A percentile compares a stretch with the other conserved stretches of the same genome.
Conservation (phyloP, 1,139 yeast species). For the Schwanniomyces etchellsii region DNA sequence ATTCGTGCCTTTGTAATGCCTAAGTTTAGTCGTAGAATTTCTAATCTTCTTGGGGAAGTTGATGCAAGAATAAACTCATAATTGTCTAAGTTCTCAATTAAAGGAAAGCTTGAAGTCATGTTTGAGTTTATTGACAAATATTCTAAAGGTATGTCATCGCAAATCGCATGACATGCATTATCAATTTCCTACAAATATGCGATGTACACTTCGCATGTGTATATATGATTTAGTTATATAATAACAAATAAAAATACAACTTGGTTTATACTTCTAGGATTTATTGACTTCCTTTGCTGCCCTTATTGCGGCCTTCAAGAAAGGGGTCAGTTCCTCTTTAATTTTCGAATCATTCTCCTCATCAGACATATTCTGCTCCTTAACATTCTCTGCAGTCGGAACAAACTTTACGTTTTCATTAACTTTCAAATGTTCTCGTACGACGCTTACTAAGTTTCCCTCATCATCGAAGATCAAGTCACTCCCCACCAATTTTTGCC, state of each 20-base stretch:
- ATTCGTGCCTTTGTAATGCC: conserved; percentile 49
- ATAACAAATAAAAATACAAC: no score
- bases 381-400: conserved; percentile 12
- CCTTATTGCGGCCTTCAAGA: conserved; percentile 24
- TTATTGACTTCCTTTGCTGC: conserved; percentile 16
- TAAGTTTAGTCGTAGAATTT: conserved; percentile 55
- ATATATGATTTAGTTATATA: no score
- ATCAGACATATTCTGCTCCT: conserved; percentile 10
- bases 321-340: conserved; percentile 17
- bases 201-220: no score
- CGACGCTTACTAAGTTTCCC: conserved; percentile 45
- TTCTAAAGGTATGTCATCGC: no score
- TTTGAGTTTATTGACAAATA: no score
- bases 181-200: no score
- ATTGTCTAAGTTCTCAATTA: conserved; percentile 19
- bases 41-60: conserved; percentile 73
- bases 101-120: conserved; percentile 9
- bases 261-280: background rate
- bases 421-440: conserved; percentile 34
- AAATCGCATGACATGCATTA: no score
- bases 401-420: conserved; percentile 22
- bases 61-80: conserved; percentile 65
- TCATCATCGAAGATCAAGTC: conserved; percentile 62
- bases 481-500: conserved; percentile 80
- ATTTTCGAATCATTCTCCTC: conserved; percentile 9